Base-by-base conservation (phyloP, 108 stramenopile species). In the Hondaea fermentalgiana region DNA sequence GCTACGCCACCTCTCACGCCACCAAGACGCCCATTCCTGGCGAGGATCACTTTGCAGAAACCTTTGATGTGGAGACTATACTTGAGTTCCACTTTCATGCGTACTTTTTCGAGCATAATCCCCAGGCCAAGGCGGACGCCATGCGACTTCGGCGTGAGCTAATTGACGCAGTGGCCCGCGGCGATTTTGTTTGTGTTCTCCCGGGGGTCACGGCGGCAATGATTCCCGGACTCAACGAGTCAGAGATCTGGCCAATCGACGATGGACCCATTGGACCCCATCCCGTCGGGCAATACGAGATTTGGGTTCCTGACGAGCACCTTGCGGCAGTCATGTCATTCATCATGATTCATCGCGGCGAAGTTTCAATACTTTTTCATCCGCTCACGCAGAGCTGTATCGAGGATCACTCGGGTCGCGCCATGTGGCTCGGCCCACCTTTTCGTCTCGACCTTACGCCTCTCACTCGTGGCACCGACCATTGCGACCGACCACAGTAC, bases 261-360 rank as follows among this genome's bases (percentile, higher is more conserved):
- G 28, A 59, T 21, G 72, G 72, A 6, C 88, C 88, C 28, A 72
- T 44, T 14, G 88, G 88, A 5, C 88, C 88, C 6, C 88, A 88
- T 44, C 88, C 88, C 4, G 88, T 69, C 16, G 88, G 88, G 5
- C n/a, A 19, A 4, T 72, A 72, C 71, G 88, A 88, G 44, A 49
- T 88, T 5, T 88, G 88, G 88, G 88, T 72, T 28, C 88, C 88
- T 14, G 23, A 23, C 44, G 88, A 88, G 72, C 55, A 88, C 71
- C 47, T 88, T 5, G 71, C 64, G 2, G n/a, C 43, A 28, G 71
- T 14, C 45, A 88, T 58, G 45, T 60, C 60, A 2, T 72, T 55
- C 88, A 88, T 88, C 43, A 88, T 88, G 88, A 21, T 72, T 17
- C 5, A 72, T 55, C 88, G 88, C 19, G 88, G 88, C 47, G 88